Evolutionary conservation across 78 protist species (phyloP).

Genomic region (Emiliania huxleyi): DNA sequence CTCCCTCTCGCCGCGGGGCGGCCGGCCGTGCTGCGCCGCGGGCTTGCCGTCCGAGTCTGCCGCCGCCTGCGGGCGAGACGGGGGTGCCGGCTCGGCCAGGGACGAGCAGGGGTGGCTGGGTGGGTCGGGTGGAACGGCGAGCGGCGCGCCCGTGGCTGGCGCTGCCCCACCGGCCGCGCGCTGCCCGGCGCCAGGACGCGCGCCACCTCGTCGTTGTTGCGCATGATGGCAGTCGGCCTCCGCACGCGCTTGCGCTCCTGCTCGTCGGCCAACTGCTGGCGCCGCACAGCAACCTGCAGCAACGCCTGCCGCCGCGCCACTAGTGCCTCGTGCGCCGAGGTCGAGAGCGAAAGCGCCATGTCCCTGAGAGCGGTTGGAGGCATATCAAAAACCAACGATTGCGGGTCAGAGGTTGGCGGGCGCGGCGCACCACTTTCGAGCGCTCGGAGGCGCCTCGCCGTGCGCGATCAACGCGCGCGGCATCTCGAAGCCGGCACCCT

Average conservation of each 20-base stretch:
- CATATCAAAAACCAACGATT: not conserved
- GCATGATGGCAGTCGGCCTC: constrained; percentile 11
- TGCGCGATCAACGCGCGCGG: not conserved
- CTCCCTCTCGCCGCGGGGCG: too few species aligned
- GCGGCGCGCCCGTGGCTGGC: not conserved
- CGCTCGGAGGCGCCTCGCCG: not conserved
- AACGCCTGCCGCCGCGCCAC: not conserved
- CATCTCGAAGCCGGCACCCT: not conserved
- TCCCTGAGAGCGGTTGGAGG: not conserved
- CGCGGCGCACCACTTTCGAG: not conserved
- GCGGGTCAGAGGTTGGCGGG: too few species aligned
- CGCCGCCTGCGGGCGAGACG: not conserved
- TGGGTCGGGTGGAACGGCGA: too few species aligned
- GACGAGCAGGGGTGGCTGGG: too few species aligned
- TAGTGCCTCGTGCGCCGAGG: not conserved
- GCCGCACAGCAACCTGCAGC: not conserved
- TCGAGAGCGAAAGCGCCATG: not conserved
- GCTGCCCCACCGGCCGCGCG: not conserved
- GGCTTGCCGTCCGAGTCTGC: not conserved
- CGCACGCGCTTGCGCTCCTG: not conserved
- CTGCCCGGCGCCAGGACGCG: not conserved
- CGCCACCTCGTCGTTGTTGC: not conserved
- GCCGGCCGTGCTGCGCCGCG: not conserved
- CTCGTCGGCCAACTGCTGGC: not conserved
- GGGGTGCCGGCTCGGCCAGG: too few species aligned